These are phyloP conservation scores for Saccharomycopsis sp. DNA, from an alignment of 805 yeast genomes.

Conservation along the genomic window DNA sequence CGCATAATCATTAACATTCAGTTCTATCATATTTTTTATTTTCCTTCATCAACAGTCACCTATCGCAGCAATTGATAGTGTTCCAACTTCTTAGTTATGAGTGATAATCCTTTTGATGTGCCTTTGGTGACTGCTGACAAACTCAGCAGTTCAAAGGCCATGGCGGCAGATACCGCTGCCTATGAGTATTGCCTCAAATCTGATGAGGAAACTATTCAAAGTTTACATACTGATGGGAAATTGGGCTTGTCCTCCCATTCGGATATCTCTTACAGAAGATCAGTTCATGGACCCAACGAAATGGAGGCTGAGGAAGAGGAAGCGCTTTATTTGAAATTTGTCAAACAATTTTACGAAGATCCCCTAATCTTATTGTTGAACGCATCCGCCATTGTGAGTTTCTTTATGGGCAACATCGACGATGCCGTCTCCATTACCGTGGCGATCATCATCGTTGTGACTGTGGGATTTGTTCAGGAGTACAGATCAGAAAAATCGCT, in stretches of 20 bases:
- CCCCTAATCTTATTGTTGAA: slow-evolving; percentile 82
- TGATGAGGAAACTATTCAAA: slow-evolving; percentile 53
- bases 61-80: too few species aligned
- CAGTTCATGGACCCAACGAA: slow-evolving; percentile 76
- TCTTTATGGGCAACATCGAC: slow-evolving; percentile 91
- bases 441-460: slow-evolving; percentile 87
- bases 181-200: slow-evolving; percentile 52
- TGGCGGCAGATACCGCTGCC: slow-evolving; percentile 38
- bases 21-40: too few species aligned
- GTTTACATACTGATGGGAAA: slow-evolving; percentile 50
- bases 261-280: slow-evolving; percentile 64
- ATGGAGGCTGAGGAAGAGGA: slow-evolving; percentile 72
- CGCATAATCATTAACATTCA: too few species aligned
- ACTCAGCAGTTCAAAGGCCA: slow-evolving; percentile 15
- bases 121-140: slow-evolving; percentile 22
- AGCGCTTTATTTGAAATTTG: slow-evolving; percentile 55
- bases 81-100: too few species aligned
- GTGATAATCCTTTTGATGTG: slow-evolving; percentile 30
- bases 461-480: slow-evolving; percentile 97
- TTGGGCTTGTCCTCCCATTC: slow-evolving; percentile 59
- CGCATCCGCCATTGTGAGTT: slow-evolving; percentile 81
- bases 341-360: slow-evolving; percentile 78
- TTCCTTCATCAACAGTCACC: too few species aligned
- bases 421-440: slow-evolving; percentile 91
- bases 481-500: slow-evolving; percentile 90